These are phyloP conservation scores for Pseudoscleropodium purum DNA, from an alignment of 225 moss, liverwort and hornwort genomes.

Conservation along the genomic window DNA sequence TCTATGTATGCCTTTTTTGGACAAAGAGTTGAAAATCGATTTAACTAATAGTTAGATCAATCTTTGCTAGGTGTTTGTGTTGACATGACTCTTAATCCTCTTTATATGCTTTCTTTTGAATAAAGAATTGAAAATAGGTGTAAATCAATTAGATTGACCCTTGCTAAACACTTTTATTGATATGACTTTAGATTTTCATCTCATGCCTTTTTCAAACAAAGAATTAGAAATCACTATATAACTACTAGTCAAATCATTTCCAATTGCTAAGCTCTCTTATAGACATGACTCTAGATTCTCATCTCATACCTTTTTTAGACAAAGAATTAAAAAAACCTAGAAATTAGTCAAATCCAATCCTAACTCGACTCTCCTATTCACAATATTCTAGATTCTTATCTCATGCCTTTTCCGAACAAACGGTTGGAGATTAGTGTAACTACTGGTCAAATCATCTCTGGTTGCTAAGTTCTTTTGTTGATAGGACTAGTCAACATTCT, in stretches of 20 bases:
- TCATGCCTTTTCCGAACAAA: not conserved
- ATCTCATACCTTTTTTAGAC: rapidly evolving
- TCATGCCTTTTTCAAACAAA: not conserved
- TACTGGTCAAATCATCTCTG: not conserved
- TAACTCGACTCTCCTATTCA: too few relatives aligned
- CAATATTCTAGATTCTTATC: not conserved
- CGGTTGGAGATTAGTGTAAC: rapidly evolving
- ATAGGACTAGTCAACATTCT: not conserved
- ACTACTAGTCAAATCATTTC: not conserved
- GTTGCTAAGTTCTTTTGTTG: not conserved
- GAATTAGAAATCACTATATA: rapidly evolving
- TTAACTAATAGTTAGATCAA: not conserved
- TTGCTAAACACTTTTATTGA: not conserved
- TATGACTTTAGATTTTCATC: not conserved
- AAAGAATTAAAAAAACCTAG: too few relatives aligned
- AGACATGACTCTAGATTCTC: not conserved
- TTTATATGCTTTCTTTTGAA: too few relatives aligned
- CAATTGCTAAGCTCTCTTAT: rapidly evolving
- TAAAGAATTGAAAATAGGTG: not conserved
- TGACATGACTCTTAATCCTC: rapidly evolving
- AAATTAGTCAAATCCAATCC: too few relatives aligned
- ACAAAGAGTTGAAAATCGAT: not conserved
- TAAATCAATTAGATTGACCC: not conserved
- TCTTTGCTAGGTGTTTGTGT: rapidly evolving
- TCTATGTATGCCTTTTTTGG: rapidly evolving